phyloP scores from a whole-genome alignment of 2,329 filamentous ascomycete genomes.

The Cladosporium halotolerans region DNA sequence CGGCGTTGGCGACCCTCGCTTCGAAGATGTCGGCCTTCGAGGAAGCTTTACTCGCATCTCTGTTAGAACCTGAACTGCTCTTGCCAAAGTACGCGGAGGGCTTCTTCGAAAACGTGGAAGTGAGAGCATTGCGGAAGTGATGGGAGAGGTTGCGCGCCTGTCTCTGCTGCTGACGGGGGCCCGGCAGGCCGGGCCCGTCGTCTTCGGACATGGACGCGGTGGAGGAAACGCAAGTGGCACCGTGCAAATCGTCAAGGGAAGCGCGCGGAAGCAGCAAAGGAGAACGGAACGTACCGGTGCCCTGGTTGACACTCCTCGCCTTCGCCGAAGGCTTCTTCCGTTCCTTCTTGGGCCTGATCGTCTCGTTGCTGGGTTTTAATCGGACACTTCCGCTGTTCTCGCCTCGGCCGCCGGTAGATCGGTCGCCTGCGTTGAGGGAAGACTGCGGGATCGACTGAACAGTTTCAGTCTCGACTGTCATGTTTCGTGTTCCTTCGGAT shows the following conservation, averaged over 20 bases:
- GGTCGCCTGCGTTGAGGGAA: conserved; percentile 58
- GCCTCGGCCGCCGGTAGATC: conserved; percentile 52
- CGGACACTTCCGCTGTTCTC: conserved; percentile 68
- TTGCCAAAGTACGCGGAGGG: conserved; percentile 12
- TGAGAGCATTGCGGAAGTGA: conserved; percentile 9
- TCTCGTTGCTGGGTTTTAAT: conserved; percentile 87
- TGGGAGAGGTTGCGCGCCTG: neutral
- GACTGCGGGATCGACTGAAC: conserved; percentile 86
- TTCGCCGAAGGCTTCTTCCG: conserved; percentile 77
- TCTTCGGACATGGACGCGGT: conserved; percentile 11
- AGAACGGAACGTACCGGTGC: conserved; percentile 41
- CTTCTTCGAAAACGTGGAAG: conserved; percentile 8
- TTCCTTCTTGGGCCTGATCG: conserved; percentile 88
- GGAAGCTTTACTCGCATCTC: conserved; percentile 50
- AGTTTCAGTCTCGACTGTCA: conserved; percentile 97
- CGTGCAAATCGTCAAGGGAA: conserved; percentile 16
- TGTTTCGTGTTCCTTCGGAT: conserved; percentile 73
- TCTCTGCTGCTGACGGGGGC: neutral
- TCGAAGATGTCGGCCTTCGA: conserved; percentile 98
- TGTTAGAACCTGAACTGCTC: conserved; percentile 24
- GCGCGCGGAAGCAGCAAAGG: conserved; percentile 22
- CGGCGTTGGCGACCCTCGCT: conserved; percentile 89
- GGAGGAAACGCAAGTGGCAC: conserved; percentile 10
- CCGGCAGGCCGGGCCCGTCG: neutral
- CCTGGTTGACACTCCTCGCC: conserved; percentile 61